Evolutionary conservation across 352 stramenopile genomes (phyloP).

Genomic region (Globisporangium spinosum): DNA sequence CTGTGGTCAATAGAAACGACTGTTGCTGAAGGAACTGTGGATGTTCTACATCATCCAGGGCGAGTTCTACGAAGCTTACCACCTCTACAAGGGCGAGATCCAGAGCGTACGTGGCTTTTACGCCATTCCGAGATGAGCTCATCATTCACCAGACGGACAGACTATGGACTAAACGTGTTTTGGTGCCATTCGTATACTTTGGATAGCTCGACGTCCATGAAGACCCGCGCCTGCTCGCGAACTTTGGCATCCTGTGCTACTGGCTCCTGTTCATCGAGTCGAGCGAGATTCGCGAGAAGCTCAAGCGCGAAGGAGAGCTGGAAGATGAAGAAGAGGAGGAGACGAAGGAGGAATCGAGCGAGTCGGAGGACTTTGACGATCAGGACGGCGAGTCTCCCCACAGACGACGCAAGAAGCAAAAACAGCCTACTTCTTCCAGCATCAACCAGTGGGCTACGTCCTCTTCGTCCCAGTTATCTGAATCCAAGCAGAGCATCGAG

Average conservation of each 20-base stretch:
- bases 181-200: neutral
- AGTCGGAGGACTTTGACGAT: neutral
- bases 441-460: conserved; percentile 4
- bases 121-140: neutral
- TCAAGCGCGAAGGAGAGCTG: conserved; percentile 27
- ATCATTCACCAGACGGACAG: neutral
- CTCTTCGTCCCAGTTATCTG: neutral
- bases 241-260: conserved; percentile 79
- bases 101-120: conserved; percentile 26
- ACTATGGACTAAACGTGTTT: neutral
- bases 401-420: neutral
- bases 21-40: conserved; percentile 72
- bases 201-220: conserved; percentile 43
- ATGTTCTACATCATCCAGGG: conserved; percentile 63
- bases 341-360: neutral
- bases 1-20: conserved; percentile 35
- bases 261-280: conserved; percentile 83
- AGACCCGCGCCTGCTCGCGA: conserved; percentile 56
- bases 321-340: conserved; percentile 26
- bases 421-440: neutral
- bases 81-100: conserved; percentile 75
- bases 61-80: conserved; percentile 79
- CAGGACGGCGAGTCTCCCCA: conserved; percentile 3
- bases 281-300: conserved; percentile 49
- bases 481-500: conserved; percentile 26